Percentiles rank a stretch among this genome's conserved stretches.
These are phyloP conservation scores for Flaveria ramosissima DNA, from an alignment of 129 eudicot species.

Conservation along the genomic window DNA sequence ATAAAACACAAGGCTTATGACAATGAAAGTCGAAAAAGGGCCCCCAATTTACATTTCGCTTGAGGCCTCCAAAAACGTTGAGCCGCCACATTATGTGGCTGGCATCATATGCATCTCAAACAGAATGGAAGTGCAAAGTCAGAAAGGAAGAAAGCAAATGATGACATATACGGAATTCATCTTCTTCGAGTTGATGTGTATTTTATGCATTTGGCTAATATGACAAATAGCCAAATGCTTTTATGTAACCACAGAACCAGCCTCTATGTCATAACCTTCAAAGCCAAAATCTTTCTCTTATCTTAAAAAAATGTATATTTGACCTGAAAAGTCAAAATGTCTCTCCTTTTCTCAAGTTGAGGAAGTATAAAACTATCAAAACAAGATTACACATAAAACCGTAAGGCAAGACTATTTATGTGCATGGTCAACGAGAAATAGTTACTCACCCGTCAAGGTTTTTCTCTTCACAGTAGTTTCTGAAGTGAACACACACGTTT, in stretches of 20 bases:
- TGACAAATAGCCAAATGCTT: background rate
- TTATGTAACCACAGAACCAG: background rate
- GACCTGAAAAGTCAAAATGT: conserved; percentile 9
- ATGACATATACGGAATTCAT: background rate
- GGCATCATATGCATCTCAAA: background rate
- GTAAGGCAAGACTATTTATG: background rate
- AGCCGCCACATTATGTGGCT: background rate
- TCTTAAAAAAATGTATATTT: background rate
- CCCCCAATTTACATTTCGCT: too few relatives aligned
- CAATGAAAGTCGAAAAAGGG: too few relatives aligned
- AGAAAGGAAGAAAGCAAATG: background rate
- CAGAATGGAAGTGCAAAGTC: background rate
- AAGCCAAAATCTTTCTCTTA: background rate
- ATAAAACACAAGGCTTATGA: too few relatives aligned
- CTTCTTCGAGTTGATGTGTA: background rate
- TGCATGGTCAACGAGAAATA: background rate
- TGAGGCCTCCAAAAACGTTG: too few relatives aligned
- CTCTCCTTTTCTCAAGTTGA: background rate
- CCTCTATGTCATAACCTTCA: background rate
- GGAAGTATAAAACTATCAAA: background rate
- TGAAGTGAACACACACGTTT: conserved; percentile 53
- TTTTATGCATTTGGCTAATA: background rate
- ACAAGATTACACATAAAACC: background rate
- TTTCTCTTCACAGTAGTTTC: conserved; percentile 61
- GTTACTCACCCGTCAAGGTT: conserved; percentile 55